Evolutionary conservation across 2,329 filamentous ascomycete genomes (phyloP), one percentile per base, ranked within the genome.

Genomic region (Arthrocladium fulminans): DNA sequence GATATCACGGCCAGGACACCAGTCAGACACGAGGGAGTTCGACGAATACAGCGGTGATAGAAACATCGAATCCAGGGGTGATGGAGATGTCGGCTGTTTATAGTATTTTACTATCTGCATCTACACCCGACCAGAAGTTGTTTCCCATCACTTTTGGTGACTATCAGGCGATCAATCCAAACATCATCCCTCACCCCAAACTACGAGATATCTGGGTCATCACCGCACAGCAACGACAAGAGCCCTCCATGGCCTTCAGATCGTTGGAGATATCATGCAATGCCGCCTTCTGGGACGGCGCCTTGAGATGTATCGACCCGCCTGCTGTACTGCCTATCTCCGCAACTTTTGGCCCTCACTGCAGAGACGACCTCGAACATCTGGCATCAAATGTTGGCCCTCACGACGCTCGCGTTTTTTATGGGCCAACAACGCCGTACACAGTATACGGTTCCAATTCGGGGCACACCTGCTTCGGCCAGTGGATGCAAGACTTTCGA

Each of bases 371-470:
- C 2, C 51, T 75, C 4, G 61, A 69, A 1, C 48, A 51, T 22
- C 49, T 57, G n/a, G 22, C 27, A 3, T 19, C 50, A 12, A 56
- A 53, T 50, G 58, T 71, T 15, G 79, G 79, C 0, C 77, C 78
- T 0, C 77, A 77, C 53, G 79, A 81, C 56, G 76, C 76, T 1
- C 69, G 78, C 3, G 72, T 78, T 8, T 77, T 81, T 55, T 73
- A 72, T 49, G 76, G 75, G 0, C 77, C 77, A 0, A 59, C 68
- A 0, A 62, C 55, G 1, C 74, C 76, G 0, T 76, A 73, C 48
- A 65, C 71, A 1, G 61, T 77, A 3, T 82, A 73, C 49, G 77
- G 77, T 1, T 77, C 75, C 7, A 78, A 79, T 54, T 78, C 76
- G 0, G 50, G 55, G 0, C 67, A 69, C 51, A 74, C 72, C 1